Percentiles rank a stretch among this genome's conserved stretches.
Evolutionary conservation across 2,329 filamentous ascomycete species (phyloP).

Genomic region (Blumeria graminis): DNA sequence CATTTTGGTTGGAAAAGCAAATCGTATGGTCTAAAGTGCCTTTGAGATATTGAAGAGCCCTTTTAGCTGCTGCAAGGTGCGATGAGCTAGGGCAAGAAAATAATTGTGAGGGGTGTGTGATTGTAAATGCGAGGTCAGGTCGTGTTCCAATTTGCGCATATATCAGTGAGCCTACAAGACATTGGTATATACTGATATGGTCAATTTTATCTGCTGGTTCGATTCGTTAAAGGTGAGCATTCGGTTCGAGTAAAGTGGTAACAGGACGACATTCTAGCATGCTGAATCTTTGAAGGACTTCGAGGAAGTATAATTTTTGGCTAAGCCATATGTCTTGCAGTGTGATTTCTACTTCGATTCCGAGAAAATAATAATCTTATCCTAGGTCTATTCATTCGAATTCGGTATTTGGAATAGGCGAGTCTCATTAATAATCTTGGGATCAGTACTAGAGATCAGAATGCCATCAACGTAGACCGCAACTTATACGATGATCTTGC

Average conservation of each 20-base stretch:
- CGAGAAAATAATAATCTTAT: neutral
- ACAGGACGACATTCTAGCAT: neutral
- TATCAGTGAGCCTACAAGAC: too few relatives aligned
- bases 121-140: neutral
- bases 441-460: neutral
- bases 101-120: neutral
- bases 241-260: too few relatives aligned
- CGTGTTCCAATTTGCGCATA: neutral
- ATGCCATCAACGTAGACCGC: neutral
- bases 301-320: neutral
- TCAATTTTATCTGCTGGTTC: too few relatives aligned
- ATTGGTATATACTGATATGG: too few relatives aligned
- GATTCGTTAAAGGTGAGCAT: too few relatives aligned
- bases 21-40: neutral
- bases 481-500: neutral
- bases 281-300: neutral
- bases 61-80: neutral
- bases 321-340: neutral
- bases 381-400: neutral
- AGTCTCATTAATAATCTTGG: neutral
- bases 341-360: neutral
- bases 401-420: neutral
- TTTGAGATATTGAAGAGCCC: neutral
- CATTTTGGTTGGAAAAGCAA: neutral
- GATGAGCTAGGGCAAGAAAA: neutral